A percentile compares a stretch with the other conserved stretches of the same genome.
Conservation (phyloP, 176 grass and related monocot genomes). For the Triticum turgidum region DNA sequence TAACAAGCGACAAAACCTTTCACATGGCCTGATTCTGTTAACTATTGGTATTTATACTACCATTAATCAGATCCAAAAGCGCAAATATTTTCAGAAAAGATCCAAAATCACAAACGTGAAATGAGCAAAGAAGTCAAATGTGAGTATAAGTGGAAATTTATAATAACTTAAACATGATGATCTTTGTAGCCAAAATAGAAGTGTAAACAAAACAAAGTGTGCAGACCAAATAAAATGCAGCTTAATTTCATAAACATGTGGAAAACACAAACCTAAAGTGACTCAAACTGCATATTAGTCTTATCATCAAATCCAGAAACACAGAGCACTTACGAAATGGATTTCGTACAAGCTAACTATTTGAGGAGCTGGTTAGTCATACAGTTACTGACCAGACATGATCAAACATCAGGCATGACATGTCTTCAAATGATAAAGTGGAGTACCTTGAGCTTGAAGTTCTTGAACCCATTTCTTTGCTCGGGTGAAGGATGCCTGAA, state of each 20-base stretch:
- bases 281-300: not conserved
- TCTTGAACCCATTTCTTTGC: slow-evolving; percentile 98
- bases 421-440: slow-evolving; percentile 17
- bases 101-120: slow-evolving; percentile 18
- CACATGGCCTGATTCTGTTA: not conserved
- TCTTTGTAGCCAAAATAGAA: not conserved
- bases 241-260: not conserved
- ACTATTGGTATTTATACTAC: not conserved
- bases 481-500: slow-evolving; percentile 79
- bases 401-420: not conserved
- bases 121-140: not conserved
- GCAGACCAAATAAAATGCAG: not conserved
- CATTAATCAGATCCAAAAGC: slow-evolving; percentile 6
- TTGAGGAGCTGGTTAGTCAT: not conserved
- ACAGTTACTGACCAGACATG: not conserved
- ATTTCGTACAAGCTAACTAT: slow-evolving; percentile 10
- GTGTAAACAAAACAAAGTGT: not conserved
- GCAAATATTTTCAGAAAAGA: slow-evolving; percentile 13
- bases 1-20: slow-evolving; percentile 15
- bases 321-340: not conserved
- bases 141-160: not conserved
- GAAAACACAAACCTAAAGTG: not conserved
- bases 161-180: not conserved
- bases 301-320: slow-evolving; percentile 12
- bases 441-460: slow-evolving; percentile 88